These are phyloP conservation scores for Phycomyces nitens DNA, from an alignment of 192 early-diverging fungal genomes.

Conservation along the genomic window DNA sequence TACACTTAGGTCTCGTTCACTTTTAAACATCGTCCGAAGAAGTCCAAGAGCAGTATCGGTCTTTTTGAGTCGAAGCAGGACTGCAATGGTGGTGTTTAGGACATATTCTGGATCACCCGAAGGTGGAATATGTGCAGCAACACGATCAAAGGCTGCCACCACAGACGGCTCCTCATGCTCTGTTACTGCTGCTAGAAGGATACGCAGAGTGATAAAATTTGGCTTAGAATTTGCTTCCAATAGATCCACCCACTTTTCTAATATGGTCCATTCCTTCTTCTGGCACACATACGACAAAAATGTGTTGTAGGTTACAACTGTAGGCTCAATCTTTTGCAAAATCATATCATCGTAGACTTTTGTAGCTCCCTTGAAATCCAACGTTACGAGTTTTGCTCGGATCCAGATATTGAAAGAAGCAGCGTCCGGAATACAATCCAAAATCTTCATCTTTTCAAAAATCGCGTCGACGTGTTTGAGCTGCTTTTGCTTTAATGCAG, in stretches of 20 bases:
- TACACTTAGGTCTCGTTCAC: neutral
- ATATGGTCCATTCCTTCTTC: neutral
- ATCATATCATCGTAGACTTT: constrained; percentile 13
- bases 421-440: neutral
- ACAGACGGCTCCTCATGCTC: constrained; percentile 1
- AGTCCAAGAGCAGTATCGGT: constrained; percentile 5
- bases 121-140: neutral
- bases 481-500: constrained; percentile 8
- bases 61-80: neutral
- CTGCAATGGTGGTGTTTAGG: constrained; percentile 7
- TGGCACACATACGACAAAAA: constrained; percentile 14
- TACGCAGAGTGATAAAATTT: constrained; percentile 17
- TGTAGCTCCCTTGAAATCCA: neutral
- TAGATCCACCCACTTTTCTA: constrained; percentile 14
- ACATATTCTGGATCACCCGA: neutral
- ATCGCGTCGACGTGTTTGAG: neutral
- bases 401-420: constrained; percentile 21
- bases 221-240: neutral
- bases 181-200: constrained; percentile 8
- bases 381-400: neutral
- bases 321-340: neutral
- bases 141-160: constrained; percentile 10
- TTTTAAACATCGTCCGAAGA: constrained; percentile 7
- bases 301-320: constrained; percentile 22
- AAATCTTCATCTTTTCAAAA: constrained; percentile 1